phyloP scores from a whole-genome alignment of 2,329 filamentous ascomycete species.

The Ampelomyces quisqualis region DNA sequence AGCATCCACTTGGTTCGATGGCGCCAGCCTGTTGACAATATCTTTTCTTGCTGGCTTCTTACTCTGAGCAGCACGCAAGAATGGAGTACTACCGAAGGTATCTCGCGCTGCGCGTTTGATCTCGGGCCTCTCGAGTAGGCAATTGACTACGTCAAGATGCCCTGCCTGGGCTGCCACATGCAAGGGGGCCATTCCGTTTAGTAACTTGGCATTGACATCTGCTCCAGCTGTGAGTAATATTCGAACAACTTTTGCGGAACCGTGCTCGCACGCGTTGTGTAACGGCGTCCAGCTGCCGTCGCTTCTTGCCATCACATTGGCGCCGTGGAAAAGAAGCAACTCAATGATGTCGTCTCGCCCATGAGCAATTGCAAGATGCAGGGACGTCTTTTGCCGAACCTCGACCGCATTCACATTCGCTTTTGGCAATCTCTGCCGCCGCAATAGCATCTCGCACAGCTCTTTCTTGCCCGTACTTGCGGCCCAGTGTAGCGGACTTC shows the following conservation, averaged over 20 bases:
- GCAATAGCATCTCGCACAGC: conserved; percentile 53
- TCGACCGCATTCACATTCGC: conserved; percentile 40
- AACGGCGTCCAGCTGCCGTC: conserved; percentile 39
- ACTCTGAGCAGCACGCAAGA: conserved; percentile 46
- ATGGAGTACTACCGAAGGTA: conserved; percentile 48
- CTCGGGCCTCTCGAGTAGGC: conserved; percentile 38
- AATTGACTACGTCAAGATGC: conserved; percentile 40
- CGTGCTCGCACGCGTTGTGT: conserved; percentile 40
- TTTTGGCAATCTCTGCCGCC: conserved; percentile 23
- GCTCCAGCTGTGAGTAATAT: conserved; percentile 36
- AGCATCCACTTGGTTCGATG: conserved; percentile 44
- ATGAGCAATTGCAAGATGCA: conserved; percentile 40
- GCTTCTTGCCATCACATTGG: conserved; percentile 37
- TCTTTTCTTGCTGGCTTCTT: conserved; percentile 36
- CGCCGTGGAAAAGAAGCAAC: conserved; percentile 32
- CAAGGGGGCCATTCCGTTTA: conserved; percentile 42
- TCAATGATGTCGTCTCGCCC: conserved; percentile 42
- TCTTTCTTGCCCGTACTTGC: conserved; percentile 57
- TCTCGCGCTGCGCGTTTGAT: conserved; percentile 45
- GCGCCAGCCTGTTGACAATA: conserved; percentile 47
- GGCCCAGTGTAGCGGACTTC: conserved; percentile 60
- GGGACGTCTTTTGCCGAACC: conserved; percentile 38
- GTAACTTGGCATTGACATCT: conserved; percentile 35
- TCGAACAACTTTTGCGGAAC: conserved; percentile 33
- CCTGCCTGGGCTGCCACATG: conserved; percentile 43